These are phyloP conservation scores for Nymphaea thermarum DNA, from an alignment of 164 flowering plant genomes.

Conservation along the genomic window DNA sequence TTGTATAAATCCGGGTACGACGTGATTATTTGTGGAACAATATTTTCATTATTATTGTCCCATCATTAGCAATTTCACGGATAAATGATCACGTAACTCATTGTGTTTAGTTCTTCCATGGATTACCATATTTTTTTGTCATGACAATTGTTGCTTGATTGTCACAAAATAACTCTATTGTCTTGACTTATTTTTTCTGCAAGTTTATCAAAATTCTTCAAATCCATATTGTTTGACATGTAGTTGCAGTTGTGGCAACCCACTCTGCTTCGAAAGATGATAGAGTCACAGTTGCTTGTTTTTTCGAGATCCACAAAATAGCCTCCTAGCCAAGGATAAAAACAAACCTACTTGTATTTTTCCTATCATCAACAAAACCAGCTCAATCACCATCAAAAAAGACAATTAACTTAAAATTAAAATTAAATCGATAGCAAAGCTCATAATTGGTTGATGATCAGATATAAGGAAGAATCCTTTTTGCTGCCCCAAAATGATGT, in stretches of 20 bases:
- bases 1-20: too few species aligned
- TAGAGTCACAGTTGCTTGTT: background rate
- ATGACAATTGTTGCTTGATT: background rate
- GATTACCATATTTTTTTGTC: background rate
- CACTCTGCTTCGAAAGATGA: background rate
- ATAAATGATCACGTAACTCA: conserved; percentile 2
- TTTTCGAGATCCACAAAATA: background rate
- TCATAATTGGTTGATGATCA: background rate
- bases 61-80: background rate
- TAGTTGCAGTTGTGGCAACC: background rate
- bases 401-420: background rate
- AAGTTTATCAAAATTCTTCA: background rate
- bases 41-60: too few species aligned
- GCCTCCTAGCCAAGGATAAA: background rate
- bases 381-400: background rate
- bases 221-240: background rate
- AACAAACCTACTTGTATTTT: background rate
- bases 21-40: too few species aligned
- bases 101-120: conserved; percentile 4
- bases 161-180: background rate
- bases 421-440: background rate
- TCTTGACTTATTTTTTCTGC: background rate
- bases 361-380: background rate
- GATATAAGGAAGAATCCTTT: background rate
- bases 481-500: background rate